Evolutionary conservation across 2,329 filamentous ascomycete genomes (phyloP).

Genomic region (Arthrobotrys iridis): DNA sequence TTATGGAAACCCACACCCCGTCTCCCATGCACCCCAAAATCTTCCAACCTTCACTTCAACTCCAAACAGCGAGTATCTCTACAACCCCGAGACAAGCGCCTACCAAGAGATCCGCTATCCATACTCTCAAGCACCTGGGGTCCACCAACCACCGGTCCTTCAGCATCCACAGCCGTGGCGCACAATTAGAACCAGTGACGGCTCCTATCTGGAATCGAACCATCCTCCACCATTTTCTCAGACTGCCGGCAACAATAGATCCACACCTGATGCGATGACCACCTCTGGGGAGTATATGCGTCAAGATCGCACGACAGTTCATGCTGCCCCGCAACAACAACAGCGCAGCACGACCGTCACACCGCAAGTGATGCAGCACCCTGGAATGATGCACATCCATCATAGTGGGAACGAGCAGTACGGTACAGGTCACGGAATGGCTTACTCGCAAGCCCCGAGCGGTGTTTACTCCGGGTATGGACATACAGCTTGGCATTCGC

Average conservation of each 20-base stretch:
- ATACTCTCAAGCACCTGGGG: conserved; percentile 1
- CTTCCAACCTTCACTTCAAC: not conserved
- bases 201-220: not conserved
- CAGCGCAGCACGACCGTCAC: conserved; percentile 34
- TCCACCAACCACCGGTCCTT: conserved; percentile 18
- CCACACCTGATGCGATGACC: conserved; percentile 23
- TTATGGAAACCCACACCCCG: not conserved
- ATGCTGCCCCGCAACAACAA: not conserved
- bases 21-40: not conserved
- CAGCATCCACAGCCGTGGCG: conserved; percentile 48
- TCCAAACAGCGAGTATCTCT: conserved; percentile 1
- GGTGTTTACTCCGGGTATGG: conserved; percentile 14
- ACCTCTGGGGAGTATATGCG: conserved; percentile 30
- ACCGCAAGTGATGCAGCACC: conserved; percentile 44
- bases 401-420: conserved; percentile 24
- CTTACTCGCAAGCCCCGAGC: conserved; percentile 4
- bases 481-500: conserved; percentile 22
- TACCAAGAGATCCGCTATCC: conserved; percentile 22
- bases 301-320: conserved; percentile 8
- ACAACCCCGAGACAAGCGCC: conserved; percentile 7
- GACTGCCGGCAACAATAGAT: not conserved
- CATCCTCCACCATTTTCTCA: conserved; percentile 8
- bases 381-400: conserved; percentile 18
- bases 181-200: not conserved
- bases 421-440: not conserved